Conservation (phyloP, 352 stramenopile genomes). For the Globisporangium iwayamae region DNA sequence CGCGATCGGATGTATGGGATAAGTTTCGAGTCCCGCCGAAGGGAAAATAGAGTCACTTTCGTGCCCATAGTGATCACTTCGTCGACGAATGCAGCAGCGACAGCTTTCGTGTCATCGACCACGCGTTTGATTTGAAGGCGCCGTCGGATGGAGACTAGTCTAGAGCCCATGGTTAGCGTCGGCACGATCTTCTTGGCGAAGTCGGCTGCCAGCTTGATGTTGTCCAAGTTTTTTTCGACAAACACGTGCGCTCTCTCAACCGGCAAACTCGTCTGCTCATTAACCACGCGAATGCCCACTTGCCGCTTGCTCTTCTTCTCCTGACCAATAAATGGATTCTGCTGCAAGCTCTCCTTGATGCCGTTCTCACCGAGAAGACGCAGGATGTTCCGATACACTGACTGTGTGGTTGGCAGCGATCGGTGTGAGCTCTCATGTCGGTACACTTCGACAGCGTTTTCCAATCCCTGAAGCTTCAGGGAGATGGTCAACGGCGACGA, state of each 20-base stretch:
- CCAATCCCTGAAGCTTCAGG: slow-evolving; percentile 38
- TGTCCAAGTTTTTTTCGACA: slow-evolving; percentile 50
- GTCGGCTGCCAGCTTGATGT: slow-evolving; percentile 32
- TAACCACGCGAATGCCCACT: slow-evolving; percentile 49
- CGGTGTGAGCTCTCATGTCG: slow-evolving; percentile 26
- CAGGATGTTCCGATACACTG: slow-evolving; percentile 47
- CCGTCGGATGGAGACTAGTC: slow-evolving; percentile 56
- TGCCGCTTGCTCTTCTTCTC: slow-evolving; percentile 43
- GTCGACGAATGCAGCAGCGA: slow-evolving; percentile 25
- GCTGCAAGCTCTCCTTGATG: slow-evolving; percentile 65
- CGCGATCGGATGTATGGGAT: slow-evolving; percentile 40
- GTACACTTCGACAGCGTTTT: slow-evolving; percentile 41
- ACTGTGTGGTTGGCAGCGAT: slow-evolving; percentile 45
- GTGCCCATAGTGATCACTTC: slow-evolving; percentile 32
- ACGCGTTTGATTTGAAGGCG: slow-evolving; percentile 50
- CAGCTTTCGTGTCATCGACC: slow-evolving; percentile 26
- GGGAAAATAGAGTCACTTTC: slow-evolving; percentile 28
- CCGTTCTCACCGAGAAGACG: slow-evolving; percentile 40
- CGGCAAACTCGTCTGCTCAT: slow-evolving; percentile 43
- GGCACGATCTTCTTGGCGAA: slow-evolving; percentile 60
- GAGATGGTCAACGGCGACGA: slow-evolving; percentile 28
- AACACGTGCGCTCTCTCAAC: slow-evolving; percentile 54
- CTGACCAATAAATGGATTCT: slow-evolving; percentile 50
- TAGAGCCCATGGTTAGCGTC: slow-evolving; percentile 60
- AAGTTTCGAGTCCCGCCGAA: slow-evolving; percentile 42